Base-by-base conservation (phyloP, 345 rosid genomes). In the Sisymbrium irio region DNA sequence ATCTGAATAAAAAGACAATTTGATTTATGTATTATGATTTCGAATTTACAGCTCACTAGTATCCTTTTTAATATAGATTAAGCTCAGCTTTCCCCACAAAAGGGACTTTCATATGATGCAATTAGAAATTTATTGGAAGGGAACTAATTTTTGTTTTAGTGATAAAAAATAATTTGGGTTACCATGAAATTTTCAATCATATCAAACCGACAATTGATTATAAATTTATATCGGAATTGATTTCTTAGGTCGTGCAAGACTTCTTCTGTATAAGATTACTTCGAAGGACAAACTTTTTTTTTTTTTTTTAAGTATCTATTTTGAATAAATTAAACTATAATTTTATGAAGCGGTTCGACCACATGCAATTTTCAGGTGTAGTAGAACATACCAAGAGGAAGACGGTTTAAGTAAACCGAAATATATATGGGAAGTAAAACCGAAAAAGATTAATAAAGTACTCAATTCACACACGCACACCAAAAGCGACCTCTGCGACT, bases 181-280 rank as follows among this genome's bases (percentile, higher is more conserved):
- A 41, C 28, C 30, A 17, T 17, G 32, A 55, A 41, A 17, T 18
- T 62, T 42, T 41, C 63, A 68, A 41, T 20, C 28, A 68, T 41
- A 69, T 69, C 74, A 69, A 57, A 57, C 46, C 45, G 56, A 44
- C 56, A 32, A 33, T 57, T 45, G 7, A 32, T 46, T 69, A 42
- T 9, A 11, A 36, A 27, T 4, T 10, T 28, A 35, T 65, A 64
- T 11, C 5, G 14, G 46, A 30, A 14, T 17, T 1, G 30, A 4
- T 17, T 28, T 56, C 28, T n/a, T 55, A 55, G 42, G 9, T 54
- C 63, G 39, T 67, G 49, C 9, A 10, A 42, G 12, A 50, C 56
- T 50, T 50, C 6, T 53, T 25, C n/a, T 27, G 28, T 28, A 54
- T 2, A 2, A 45, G 1, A 17, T 41, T 13, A 7, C 8, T 45